Percentiles rank a stretch among this genome's conserved stretches.
Conservation (phyloP, 1,284 basidiomycete genomes). For the Moesziomyces parantarcticus region DNA sequence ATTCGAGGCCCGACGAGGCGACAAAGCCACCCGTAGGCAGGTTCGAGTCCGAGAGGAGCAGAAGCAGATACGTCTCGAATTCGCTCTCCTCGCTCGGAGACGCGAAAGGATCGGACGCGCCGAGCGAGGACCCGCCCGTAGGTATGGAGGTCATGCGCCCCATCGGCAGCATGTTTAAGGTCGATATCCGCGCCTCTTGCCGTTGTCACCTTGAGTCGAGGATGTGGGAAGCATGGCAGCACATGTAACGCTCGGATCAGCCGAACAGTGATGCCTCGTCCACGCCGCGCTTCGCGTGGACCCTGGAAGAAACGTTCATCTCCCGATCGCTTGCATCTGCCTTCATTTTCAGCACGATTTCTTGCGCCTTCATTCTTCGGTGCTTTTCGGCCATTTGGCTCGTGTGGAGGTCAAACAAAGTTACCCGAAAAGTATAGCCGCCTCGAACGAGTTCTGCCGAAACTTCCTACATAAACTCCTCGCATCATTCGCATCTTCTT, state of each 20-base stretch:
- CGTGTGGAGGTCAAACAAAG: neutral
- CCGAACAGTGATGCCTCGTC: neutral
- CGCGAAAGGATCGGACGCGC: neutral
- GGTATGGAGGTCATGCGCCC: neutral
- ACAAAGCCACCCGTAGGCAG: conserved; percentile 80
- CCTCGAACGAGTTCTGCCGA: neutral
- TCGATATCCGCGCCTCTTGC: too few relatives aligned
- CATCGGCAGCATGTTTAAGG: neutral
- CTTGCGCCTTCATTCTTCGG: neutral
- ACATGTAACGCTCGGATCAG: neutral
- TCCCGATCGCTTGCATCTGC: neutral
- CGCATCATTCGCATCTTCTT: neutral
- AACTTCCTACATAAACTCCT: neutral
- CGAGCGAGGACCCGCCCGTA: neutral
- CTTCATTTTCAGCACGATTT: neutral
- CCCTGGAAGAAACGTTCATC: neutral
- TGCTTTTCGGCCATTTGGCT: neutral
- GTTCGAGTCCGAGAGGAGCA: conserved; percentile 64
- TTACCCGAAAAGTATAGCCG: conserved; percentile 21
- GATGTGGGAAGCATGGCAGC: too few relatives aligned
- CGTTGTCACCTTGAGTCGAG: too few relatives aligned
- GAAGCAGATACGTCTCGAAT: conserved; percentile 56
- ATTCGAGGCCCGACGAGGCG: conserved; percentile 91
- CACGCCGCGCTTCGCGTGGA: neutral
- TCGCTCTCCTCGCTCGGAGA: conserved; percentile 8